Conservation (phyloP, 2,329 filamentous ascomycete species). For the Curvularia lunata region DNA sequence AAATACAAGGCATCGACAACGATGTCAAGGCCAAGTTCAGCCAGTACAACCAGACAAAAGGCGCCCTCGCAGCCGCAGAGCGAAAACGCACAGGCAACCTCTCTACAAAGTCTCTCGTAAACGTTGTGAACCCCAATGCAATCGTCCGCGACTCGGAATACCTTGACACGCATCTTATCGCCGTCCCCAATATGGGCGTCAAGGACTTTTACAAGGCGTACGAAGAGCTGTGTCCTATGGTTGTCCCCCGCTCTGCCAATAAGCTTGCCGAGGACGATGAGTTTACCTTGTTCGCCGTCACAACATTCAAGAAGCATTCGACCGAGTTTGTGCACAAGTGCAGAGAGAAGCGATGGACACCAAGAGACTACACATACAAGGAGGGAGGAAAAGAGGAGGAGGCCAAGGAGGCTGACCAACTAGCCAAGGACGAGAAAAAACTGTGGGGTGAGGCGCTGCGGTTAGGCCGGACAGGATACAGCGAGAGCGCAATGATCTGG, state of each 20-base stretch:
- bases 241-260: conserved; percentile 85
- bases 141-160: conserved; percentile 92
- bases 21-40: conserved; percentile 94
- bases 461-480: conserved; percentile 89
- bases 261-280: conserved; percentile 87
- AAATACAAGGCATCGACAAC: conserved; percentile 89
- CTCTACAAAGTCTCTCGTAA: conserved; percentile 89
- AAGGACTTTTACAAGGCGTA: conserved; percentile 92
- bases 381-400: conserved; percentile 91
- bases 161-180: conserved; percentile 92
- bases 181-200: conserved; percentile 77
- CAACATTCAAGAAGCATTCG: conserved; percentile 90
- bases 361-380: conserved; percentile 90
- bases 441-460: conserved; percentile 90
- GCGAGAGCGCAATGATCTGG: conserved; percentile 95
- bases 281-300: conserved; percentile 86
- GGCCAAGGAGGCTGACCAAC: conserved; percentile 80
- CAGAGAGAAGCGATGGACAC: conserved; percentile 92
- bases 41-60: conserved; percentile 92
- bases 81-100: conserved; percentile 94
- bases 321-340: conserved; percentile 90
- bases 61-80: conserved; percentile 79
- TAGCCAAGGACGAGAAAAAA: conserved; percentile 85
- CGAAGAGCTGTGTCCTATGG: conserved; percentile 87
- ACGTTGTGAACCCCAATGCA: conserved; percentile 76